A percentile compares a stretch with the other conserved stretches of the same genome.
Conservation (phyloP, 306 rosid species). For the Inga oerstediana region DNA sequence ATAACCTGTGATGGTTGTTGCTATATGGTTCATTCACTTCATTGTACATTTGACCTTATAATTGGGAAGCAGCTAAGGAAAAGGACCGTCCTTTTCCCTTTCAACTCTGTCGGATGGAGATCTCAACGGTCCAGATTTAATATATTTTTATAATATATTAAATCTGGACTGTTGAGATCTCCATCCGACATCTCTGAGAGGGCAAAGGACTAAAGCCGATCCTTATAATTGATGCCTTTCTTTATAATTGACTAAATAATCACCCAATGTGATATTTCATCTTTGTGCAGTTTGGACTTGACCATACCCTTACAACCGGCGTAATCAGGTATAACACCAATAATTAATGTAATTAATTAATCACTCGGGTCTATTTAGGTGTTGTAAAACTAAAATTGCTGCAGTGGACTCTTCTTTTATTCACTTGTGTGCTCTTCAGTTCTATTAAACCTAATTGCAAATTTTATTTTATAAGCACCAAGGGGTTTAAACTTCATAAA, state of each 20-base stretch:
- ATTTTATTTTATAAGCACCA: not conserved
- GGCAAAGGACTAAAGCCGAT: too few species aligned
- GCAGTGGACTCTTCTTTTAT: not conserved
- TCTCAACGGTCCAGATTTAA: too few species aligned
- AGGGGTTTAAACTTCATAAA: constrained; percentile 2
- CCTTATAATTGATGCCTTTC: constrained; percentile 12
- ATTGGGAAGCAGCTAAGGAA: not conserved
- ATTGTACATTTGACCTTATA: constrained; percentile 3
- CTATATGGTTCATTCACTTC: not conserved
- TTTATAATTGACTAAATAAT: constrained; percentile 21
- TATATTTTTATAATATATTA: too few species aligned
- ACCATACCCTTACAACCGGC: constrained; percentile 71
- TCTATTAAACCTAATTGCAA: not conserved
- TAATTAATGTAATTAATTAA: not conserved
- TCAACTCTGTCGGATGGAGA: too few species aligned
- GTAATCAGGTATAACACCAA: constrained; percentile 71
- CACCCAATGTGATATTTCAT: constrained; percentile 22
- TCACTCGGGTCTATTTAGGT: not conserved
- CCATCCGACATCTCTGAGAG: too few species aligned
- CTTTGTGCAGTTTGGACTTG: constrained; percentile 78
- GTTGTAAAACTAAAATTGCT: constrained; percentile 22
- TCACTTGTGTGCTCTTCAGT: not conserved
- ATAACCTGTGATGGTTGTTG: not conserved
- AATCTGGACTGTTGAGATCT: too few species aligned
- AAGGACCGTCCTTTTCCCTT: too few species aligned